Evolutionary conservation across 1,284 basidiomycete species (phyloP), one percentile per base, ranked within the genome.

Genomic region (Ustilago esculenta): DNA sequence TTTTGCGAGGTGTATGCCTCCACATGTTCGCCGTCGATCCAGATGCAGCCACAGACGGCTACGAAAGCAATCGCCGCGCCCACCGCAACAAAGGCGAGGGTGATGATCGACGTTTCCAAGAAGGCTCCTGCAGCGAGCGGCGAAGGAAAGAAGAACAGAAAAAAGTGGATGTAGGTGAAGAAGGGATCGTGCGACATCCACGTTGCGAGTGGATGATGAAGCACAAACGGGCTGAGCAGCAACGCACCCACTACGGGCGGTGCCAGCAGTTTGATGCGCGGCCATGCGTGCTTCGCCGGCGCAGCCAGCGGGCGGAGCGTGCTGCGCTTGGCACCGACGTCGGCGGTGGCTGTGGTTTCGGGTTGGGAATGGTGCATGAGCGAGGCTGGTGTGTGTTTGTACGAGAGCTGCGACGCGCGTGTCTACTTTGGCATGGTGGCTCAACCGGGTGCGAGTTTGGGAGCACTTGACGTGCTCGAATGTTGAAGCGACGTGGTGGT

Each of bases 121-220:
- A 72, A 76, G 11, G 66, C 55, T 14, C 75, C 77, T 23, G 76
- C 48, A 3, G 74, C 66, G 21, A 49, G 57, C 2, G 61, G 63
- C 0, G 59, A 58, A 1, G 78, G 77, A 20, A 66, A 80, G 60
- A 79, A 76, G 55, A 77, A 77, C 20, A 77, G 66, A 40, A 61
- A 46, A 27, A 44, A 60, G 52, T 51, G 64, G 49, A 60, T 54
- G 44, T 59, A 73, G 39, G 47, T 40, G 29, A 75, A 66, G 41
- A 68, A 76, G 11, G 67, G 59, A 17, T 54, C 44, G 2, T 36
- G 45, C 11, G 72, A 70, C 33, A 66, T 61, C 52, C 67, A 64
- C 20, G 24, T 37, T 11, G 32, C 29, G 4, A 73, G 46, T 21
- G 47, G 56, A 27, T 41, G 39, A 10, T 49, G 56, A 7, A 73